phyloP scores from a whole-genome alignment of 2,329 filamentous ascomycete species.

The Phialophora expanda region DNA sequence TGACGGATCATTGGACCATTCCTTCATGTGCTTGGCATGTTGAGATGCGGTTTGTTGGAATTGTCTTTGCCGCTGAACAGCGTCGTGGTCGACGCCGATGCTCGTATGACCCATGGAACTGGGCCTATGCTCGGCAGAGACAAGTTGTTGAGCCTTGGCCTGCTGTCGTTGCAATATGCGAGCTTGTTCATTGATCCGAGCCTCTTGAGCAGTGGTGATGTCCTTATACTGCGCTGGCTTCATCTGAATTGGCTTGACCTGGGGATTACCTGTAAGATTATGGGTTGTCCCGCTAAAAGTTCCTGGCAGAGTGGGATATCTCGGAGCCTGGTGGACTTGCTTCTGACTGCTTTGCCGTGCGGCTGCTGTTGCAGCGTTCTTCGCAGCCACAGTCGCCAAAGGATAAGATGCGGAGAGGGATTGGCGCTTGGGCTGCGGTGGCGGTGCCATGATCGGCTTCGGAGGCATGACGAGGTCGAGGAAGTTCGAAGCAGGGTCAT shows the following conservation, averaged over 20 bases:
- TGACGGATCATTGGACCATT: constrained; percentile 36
- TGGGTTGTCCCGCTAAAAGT: constrained; percentile 33
- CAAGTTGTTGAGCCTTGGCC: constrained; percentile 34
- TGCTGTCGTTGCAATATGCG: constrained; percentile 40
- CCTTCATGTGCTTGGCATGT: constrained; percentile 38
- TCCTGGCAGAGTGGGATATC: constrained; percentile 20
- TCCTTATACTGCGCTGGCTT: constrained; percentile 36
- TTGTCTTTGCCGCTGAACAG: constrained; percentile 38
- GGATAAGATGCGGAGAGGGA: constrained; percentile 37
- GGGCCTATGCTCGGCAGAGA: constrained; percentile 19
- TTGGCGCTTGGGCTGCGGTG: constrained; percentile 39
- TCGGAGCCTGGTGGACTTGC: constrained; percentile 9
- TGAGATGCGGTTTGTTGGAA: constrained; percentile 39
- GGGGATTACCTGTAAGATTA: constrained; percentile 30
- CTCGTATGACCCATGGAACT: constrained; percentile 10
- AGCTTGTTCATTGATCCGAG: constrained; percentile 38
- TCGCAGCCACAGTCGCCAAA: constrained; percentile 31
- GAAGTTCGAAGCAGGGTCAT: constrained; percentile 58
- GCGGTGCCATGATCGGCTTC: constrained; percentile 38
- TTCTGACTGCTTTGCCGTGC: constrained; percentile 25
- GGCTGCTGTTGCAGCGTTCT: constrained; percentile 33
- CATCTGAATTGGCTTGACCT: constrained; percentile 28
- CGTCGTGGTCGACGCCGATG: constrained; percentile 38
- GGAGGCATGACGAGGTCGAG: constrained; percentile 52
- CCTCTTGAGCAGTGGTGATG: constrained; percentile 36